phyloP scores from a whole-genome alignment of 2,329 filamentous ascomycete genomes.

The Diaporthe velutina region DNA sequence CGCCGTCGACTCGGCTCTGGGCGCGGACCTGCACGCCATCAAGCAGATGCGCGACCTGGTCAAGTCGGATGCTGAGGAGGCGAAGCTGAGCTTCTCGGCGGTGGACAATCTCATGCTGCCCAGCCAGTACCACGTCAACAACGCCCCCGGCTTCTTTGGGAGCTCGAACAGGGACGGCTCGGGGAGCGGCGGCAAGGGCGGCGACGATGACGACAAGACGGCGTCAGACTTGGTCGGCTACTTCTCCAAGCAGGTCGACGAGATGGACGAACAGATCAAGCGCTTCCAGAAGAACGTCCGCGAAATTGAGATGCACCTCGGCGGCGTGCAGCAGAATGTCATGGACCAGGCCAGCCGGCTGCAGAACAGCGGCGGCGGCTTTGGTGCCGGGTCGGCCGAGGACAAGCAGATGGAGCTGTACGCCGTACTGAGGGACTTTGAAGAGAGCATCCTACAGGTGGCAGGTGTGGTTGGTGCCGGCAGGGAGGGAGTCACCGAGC shows the following conservation, averaged over 20 bases:
- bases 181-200: constrained; percentile 55
- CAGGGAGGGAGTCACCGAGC: constrained; percentile 71
- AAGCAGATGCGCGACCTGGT: constrained; percentile 56
- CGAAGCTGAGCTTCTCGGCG: constrained; percentile 58
- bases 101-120: constrained; percentile 62
- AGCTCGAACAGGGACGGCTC: constrained; percentile 50
- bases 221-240: constrained; percentile 73
- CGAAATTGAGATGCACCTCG: constrained; percentile 75
- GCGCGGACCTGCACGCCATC: constrained; percentile 56
- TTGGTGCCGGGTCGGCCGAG: constrained; percentile 53
- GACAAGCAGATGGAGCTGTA: constrained; percentile 66
- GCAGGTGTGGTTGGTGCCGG: constrained; percentile 70
- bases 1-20: constrained; percentile 56
- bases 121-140: constrained; percentile 60
- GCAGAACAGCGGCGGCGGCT: constrained; percentile 56
- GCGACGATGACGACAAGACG: constrained; percentile 53
- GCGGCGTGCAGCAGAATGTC: constrained; percentile 71
- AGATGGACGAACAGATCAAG: constrained; percentile 69
- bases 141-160: constrained; percentile 54
- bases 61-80: constrained; percentile 56
- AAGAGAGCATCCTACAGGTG: constrained; percentile 73
- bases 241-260: constrained; percentile 73
- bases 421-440: constrained; percentile 73
- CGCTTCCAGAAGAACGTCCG: constrained; percentile 70
- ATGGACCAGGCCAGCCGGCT: constrained; percentile 70